Base-by-base conservation (phyloP, 306 rosid genomes). In the Cicer cuneatum region DNA sequence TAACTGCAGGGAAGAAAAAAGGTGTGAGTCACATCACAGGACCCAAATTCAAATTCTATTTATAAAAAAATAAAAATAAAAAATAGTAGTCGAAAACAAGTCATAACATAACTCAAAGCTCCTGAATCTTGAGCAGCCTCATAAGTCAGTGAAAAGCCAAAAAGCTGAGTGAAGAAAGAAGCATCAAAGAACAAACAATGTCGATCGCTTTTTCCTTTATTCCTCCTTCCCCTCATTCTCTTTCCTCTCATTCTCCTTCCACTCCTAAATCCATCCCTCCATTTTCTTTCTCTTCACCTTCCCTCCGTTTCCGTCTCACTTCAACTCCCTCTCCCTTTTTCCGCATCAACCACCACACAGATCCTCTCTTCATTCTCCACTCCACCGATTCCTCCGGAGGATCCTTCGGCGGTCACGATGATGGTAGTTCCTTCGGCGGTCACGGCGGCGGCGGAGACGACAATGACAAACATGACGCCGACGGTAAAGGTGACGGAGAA, bases 121-220 rank as follows among this genome's bases (percentile, higher is more conserved):
- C 47, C 54, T 42, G 53, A 43, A 54, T 62, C 10, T 7, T 19
- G 54, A 33, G 54, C 40, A 66, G 71, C 70, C 33, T 65, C 11
- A 3, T 11, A 66, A 38, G 49, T 33, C 5, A 59, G 6, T 59
- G 66, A 59, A 18, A 51, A 33, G 45, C 3, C 49, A 51, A 53
- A 69, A 39, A 29, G 12, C 11, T 7, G 14, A 52, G 15, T 21
- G 56, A 56, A 16, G 16, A 38, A 51, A 5, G 11, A 7, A 18
- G 54, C 11, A 2, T 29, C 35, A 29, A 29, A 46, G 37, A 15
- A 8, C 56, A 75, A 75, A 63, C 86, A 71, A 94, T 94, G 97
- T 77, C 99, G 77, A 82, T 92, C 75, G 81, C 96, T 63, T 78
- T 89, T 77, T 81, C 46, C 54, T 37, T 83, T 75, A 15, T 37